A percentile compares a stretch with the other conserved stretches of the same genome.
Evolutionary conservation across 2,329 filamentous ascomycete genomes (phyloP).

Genomic region (Knufia petricola): DNA sequence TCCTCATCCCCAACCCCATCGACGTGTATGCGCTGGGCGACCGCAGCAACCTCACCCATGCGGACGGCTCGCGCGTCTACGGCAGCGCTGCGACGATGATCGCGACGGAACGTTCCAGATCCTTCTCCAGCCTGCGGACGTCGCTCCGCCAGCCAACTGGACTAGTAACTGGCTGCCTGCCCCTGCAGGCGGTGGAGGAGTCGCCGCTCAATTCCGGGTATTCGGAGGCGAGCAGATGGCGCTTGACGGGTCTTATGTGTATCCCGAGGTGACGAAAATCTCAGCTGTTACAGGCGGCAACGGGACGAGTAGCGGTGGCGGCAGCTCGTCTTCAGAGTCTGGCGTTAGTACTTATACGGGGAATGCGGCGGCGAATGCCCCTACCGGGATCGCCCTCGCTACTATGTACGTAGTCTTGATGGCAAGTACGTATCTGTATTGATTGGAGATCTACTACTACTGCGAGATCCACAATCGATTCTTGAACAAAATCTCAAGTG

Average conservation of each 20-base stretch:
- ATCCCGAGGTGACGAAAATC: conserved; percentile 12
- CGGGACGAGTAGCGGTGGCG: too few relatives aligned
- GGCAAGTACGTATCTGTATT: too few relatives aligned
- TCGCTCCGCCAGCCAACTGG: conserved; percentile 24
- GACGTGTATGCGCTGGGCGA: conserved; percentile 24
- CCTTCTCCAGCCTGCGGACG: conserved; percentile 23
- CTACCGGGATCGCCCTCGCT: too few relatives aligned
- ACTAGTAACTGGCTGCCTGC: conserved; percentile 11
- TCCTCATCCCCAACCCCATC: conserved; percentile 23
- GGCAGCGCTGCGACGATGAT: not conserved
- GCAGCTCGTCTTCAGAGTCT: too few relatives aligned
- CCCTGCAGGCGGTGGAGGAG: not conserved
- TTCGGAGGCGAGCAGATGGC: not conserved
- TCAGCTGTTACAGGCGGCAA: too few relatives aligned
- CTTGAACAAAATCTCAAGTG: too few relatives aligned
- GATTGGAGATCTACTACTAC: too few relatives aligned
- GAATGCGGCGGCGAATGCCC: too few relatives aligned
- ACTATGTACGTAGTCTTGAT: too few relatives aligned
- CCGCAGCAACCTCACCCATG: conserved; percentile 23
- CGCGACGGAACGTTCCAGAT: conserved; percentile 21
- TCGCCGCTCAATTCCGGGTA: not conserved
- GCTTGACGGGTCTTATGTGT: not conserved
- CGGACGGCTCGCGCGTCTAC: conserved; percentile 15
- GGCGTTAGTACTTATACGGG: too few relatives aligned
- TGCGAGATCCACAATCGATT: too few relatives aligned